phyloP scores from a whole-genome alignment of 2,329 filamentous ascomycete genomes.

The Fusarium sp. region DNA sequence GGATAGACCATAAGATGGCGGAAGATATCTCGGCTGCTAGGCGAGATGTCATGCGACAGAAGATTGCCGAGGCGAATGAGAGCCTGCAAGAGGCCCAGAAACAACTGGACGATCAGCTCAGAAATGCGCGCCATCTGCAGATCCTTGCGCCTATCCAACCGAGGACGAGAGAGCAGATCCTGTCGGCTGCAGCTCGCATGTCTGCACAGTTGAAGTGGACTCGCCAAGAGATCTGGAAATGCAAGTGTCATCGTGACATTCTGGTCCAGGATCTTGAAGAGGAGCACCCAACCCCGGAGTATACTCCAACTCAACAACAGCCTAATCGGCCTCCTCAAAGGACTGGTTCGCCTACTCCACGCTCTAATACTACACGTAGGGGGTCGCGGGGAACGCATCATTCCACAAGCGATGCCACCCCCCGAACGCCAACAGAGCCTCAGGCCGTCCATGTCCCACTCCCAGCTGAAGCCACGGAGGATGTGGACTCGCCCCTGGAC shows the following conservation, averaged over 20 bases:
- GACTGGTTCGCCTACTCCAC: conserved; percentile 44
- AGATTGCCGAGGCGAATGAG: conserved; percentile 85
- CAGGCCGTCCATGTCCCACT: conserved; percentile 33
- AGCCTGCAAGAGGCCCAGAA: conserved; percentile 79
- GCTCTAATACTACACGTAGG: conserved; percentile 34
- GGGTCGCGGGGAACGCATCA: conserved; percentile 46
- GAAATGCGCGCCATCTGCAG: conserved; percentile 90
- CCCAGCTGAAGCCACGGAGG: conserved; percentile 27
- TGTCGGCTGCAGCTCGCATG: conserved; percentile 86
- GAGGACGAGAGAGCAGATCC: conserved; percentile 87
- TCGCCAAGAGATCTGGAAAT: conserved; percentile 92
- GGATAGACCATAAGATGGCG: conserved; percentile 83
- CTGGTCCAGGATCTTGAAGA: conserved; percentile 87
- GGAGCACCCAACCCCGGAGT: conserved; percentile 58
- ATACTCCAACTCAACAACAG: conserved; percentile 44
- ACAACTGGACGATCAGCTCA: conserved; percentile 83
- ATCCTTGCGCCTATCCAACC: conserved; percentile 90
- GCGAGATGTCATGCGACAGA: conserved; percentile 83
- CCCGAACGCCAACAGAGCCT: conserved; percentile 44
- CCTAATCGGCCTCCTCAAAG: conserved; percentile 36
- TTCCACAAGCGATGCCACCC: conserved; percentile 39
- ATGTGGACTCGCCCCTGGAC: conserved; percentile 43
- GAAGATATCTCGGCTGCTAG: conserved; percentile 87
- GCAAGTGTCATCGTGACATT: conserved; percentile 92
- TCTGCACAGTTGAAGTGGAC: conserved; percentile 93